Base-by-base conservation (phyloP, 2,329 filamentous ascomycete genomes). In the Penicillium digitatum region DNA sequence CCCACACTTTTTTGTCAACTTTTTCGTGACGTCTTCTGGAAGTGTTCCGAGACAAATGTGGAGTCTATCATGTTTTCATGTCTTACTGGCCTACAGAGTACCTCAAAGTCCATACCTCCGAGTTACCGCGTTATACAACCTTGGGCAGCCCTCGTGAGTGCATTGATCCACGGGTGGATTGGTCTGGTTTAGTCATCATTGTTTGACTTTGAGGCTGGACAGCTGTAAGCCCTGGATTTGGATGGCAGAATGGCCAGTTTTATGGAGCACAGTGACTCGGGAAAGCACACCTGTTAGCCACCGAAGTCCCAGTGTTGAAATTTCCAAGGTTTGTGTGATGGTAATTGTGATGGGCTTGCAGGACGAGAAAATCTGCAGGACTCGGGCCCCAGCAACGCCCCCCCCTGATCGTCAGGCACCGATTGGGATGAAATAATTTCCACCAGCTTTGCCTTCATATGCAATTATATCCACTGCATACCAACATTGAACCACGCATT, bases 331-430 rank as follows among this genome's bases (percentile, higher is more conserved):
- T 8, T 22, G 18, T n/a, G n/a, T n/a, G n/a, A n/a, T n/a, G n/a
- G n/a, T n/a, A n/a, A 27, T 40, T 48, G n/a, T 26, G 32, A 46
- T 42, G 27, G 27, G 6, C 16, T 26, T 50, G 20, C 18, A 38
- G 42, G 31, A 39, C 10, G 9, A 34, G 20, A 27, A 16, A 26
- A 11, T 44, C 22, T 35, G 48, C 27, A 44, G 37, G 38, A 37
- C 5, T 2, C 18, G 12, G 27, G 42, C 26, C 27, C 45, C 6
- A 24, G 26, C 16, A 24, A 42, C 9, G 8, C 18, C 31, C 35
- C 6, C 46, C 56, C 54, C 56, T 54, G 56, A 56, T 58, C 56
- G 56, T 54, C 56, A 58, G 56, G 56, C 47, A 56, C 54, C 27
- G 44, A 27, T 20, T 31, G 48, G 47, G 26, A 43, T 39, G 26